phyloP scores from a whole-genome alignment of 2,329 filamentous ascomycete species.

The Cytospora leucostoma region DNA sequence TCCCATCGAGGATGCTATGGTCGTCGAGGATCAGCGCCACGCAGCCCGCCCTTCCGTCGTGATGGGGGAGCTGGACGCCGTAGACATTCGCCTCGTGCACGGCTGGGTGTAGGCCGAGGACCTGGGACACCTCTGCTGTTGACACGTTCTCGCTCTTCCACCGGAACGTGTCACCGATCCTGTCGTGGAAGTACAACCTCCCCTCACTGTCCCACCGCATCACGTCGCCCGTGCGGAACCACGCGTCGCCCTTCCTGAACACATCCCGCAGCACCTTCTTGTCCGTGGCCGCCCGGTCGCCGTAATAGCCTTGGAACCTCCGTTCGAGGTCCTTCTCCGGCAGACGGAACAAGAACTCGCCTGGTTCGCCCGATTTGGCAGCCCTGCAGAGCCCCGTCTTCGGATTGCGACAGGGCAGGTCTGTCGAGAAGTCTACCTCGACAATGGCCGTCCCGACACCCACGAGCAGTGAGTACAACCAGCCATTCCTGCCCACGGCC shows the following conservation, averaged over 20 bases:
- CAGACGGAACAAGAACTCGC: constrained; percentile 74
- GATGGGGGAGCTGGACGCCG: constrained; percentile 74
- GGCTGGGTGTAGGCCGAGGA: constrained; percentile 64
- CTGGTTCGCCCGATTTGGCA: constrained; percentile 62
- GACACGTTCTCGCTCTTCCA: constrained; percentile 86
- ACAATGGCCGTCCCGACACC: constrained; percentile 59
- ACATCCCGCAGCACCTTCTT: constrained; percentile 76
- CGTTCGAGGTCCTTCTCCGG: constrained; percentile 63
- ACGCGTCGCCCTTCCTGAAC: constrained; percentile 74
- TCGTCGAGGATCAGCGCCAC: constrained; percentile 49
- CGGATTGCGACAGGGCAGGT: constrained; percentile 67
- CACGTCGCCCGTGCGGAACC: constrained; percentile 83
- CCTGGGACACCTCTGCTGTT: constrained; percentile 78
- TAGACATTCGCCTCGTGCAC: constrained; percentile 85
- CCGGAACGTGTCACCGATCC: constrained; percentile 75
- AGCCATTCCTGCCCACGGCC: constrained; percentile 74
- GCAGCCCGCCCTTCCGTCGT: constrained; percentile 83
- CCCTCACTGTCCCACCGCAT: constrained; percentile 71
- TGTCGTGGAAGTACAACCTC: constrained; percentile 77
- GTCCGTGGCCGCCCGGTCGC: constrained; percentile 68
- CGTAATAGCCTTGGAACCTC: constrained; percentile 81
- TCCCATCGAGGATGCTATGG: constrained; percentile 35
- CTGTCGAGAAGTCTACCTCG: constrained; percentile 69
- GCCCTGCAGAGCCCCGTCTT: constrained; percentile 68
- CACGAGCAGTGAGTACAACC: constrained; percentile 58